Evolutionary conservation across 306 rosid genomes (phyloP), one percentile per base, ranked within the genome.

Genomic region (Senna tora): DNA sequence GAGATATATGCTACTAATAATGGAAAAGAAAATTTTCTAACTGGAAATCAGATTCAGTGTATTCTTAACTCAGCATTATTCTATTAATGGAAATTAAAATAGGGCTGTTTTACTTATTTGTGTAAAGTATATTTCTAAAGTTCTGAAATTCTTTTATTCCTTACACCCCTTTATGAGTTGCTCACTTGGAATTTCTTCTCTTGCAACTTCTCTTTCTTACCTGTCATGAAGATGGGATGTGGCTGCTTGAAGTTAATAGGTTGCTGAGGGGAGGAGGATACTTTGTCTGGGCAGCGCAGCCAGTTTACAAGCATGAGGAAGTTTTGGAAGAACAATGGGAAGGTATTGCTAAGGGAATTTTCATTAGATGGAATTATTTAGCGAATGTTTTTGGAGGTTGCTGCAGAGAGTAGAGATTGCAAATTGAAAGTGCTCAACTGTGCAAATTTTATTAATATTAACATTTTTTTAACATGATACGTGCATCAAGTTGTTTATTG

Each of bases 281-380:
- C 87, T 94, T 94, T 85, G 96, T 85, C 56, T 94, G 99, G 99
- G 99, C 98, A 46, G 98, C 98, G 13, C 98, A 94, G 82, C 98
- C 98, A 55, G 98, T 91, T 75, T 94, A 94, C 75, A 94, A 94
- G 86, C 99, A 94, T 50, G 95, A 89, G 80, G 95, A 89, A 78
- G 78, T 56, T 78, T 85, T 94, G 71, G 96, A 91, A 88, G 89
- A 86, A 72, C 99, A 91, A 83, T 94, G 99, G 99, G 74, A 91
- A 87, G 97, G 99, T 94, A 83, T 76, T 19, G 21, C 62, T 74
- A 9, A 55, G 22, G 36, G 47, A 72, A 14, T 62, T 59, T 65
- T 73, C 46, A 22, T 72, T 46, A 51, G 43, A 54, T 65, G 66
- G 53, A 62, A 25, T 25, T 25, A 50, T 66, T 57, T 55, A 3